Evolutionary conservation across 2,329 filamentous ascomycete species (phyloP).

Genomic region (Chalaropsis thielavioides): DNA sequence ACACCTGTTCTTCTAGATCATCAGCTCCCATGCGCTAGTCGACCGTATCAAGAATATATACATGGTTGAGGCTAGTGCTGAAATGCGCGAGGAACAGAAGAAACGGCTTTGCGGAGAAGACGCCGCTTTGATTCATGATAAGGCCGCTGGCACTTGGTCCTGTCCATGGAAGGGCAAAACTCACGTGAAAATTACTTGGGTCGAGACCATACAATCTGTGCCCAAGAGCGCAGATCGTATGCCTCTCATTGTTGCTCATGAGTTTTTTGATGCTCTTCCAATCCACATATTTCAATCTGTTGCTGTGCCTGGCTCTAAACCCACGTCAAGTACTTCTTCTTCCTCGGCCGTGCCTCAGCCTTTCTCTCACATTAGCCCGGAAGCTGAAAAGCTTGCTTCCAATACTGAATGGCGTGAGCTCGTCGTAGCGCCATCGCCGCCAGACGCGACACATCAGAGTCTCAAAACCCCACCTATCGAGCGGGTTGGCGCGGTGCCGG

Average conservation of each 20-base stretch:
- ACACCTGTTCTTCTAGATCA: conserved; percentile 42
- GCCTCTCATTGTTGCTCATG: conserved; percentile 90
- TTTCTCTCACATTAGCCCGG: conserved; percentile 24
- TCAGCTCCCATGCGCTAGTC: conserved; percentile 69
- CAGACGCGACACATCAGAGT: conserved; percentile 37
- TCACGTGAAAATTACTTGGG: conserved; percentile 68
- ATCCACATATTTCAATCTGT: conserved; percentile 89
- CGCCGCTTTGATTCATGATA: conserved; percentile 39
- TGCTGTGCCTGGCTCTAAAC: conserved; percentile 28
- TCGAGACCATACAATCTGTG: conserved; percentile 74
- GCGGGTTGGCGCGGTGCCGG: conserved; percentile 44
- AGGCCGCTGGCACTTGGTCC: background rate
- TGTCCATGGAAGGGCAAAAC: conserved; percentile 24
- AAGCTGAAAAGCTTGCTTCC: conserved; percentile 25
- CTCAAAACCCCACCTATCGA: conserved; percentile 40
- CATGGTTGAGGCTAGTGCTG: conserved; percentile 81
- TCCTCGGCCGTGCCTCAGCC: background rate
- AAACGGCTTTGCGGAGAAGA: conserved; percentile 63
- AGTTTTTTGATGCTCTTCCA: conserved; percentile 95
- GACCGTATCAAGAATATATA: conserved; percentile 73
- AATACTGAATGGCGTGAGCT: conserved; percentile 61
- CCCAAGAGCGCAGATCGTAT: conserved; percentile 48
- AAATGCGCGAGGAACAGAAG: conserved; percentile 64
- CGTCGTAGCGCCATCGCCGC: conserved; percentile 55
- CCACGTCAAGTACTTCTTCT: conserved; percentile 21